These are phyloP conservation scores for Aureobasidium vineae DNA, from an alignment of 2,329 filamentous ascomycete genomes.

Conservation along the genomic window DNA sequence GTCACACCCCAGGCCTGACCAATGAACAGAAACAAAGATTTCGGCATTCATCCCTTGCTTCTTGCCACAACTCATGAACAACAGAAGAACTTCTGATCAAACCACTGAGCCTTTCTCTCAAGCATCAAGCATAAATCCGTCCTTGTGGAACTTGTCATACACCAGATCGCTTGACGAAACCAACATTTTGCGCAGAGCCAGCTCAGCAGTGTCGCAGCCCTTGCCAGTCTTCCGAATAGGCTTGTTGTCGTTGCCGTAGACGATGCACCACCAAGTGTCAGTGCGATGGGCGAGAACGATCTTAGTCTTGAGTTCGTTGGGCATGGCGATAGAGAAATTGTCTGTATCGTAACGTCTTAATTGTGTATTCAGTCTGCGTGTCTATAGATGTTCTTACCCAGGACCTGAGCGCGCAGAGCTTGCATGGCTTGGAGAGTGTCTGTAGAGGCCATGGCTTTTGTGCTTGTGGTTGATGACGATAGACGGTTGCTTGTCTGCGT, in stretches of 20 bases:
- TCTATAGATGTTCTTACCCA: not conserved
- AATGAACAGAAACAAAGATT: not conserved
- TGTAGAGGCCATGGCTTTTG: not conserved
- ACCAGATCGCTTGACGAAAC: constrained; percentile 1
- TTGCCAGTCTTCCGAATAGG: constrained; percentile 3
- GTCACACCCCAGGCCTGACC: not conserved
- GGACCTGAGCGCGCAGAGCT: constrained; percentile 2
- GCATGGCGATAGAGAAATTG: constrained; percentile 1
- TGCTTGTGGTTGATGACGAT: not conserved
- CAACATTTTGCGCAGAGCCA: constrained; percentile 11
- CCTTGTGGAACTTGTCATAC: not conserved
- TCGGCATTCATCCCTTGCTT: not conserved
- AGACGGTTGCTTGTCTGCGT: not conserved
- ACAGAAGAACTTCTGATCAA: not conserved
- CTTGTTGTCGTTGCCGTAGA: constrained; percentile 1
- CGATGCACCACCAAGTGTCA: not conserved
- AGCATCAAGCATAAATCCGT: not conserved
- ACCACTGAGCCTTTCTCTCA: too few species aligned
- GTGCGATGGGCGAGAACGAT: not conserved
- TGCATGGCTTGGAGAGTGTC: not conserved
- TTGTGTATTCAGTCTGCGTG: not conserved
- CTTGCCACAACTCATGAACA: not conserved
- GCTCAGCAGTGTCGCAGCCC: not conserved
- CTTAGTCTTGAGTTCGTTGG: not conserved
- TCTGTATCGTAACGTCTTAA: not conserved